Percentiles rank a stretch among this genome's conserved stretches.
These are phyloP conservation scores for Pichia inconspicua DNA, from an alignment of 1,139 yeast species.

Conservation along the genomic window DNA sequence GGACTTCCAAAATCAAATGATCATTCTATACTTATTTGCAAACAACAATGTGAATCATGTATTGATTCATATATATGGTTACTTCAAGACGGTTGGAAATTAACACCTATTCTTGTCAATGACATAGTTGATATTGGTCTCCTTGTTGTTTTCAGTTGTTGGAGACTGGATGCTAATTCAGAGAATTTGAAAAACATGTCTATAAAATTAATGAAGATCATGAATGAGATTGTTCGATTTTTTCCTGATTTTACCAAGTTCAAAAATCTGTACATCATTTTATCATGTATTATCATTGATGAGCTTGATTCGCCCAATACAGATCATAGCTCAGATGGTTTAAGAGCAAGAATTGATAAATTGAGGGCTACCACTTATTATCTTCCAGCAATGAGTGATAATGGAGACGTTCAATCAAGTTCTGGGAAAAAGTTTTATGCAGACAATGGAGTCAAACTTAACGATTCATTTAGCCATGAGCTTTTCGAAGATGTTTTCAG, in stretches of 20 bases:
- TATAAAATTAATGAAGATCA: constrained; percentile 7
- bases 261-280: constrained; percentile 15
- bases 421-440: neutral
- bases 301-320: constrained; percentile 13
- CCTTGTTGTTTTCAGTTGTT: constrained; percentile 20
- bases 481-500: constrained; percentile 19
- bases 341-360: neutral
- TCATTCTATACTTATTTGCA: constrained; percentile 16
- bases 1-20: constrained; percentile 16
- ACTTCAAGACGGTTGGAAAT: constrained; percentile 14
- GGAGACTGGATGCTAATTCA: constrained; percentile 18
- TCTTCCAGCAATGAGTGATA: neutral
- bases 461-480: constrained; percentile 21
- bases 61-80: constrained; percentile 13
- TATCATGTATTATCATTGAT: constrained; percentile 17
- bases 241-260: constrained; percentile 17
- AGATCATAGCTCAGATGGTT: neutral
- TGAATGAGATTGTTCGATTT: constrained; percentile 14
- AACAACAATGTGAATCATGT: constrained; percentile 13
- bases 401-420: neutral
- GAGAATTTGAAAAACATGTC: constrained; percentile 14
- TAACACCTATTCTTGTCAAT: constrained; percentile 15
- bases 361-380: constrained; percentile 2
- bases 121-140: constrained; percentile 18
- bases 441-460: constrained; percentile 14